A percentile compares a stretch with the other conserved stretches of the same genome.
These are phyloP conservation scores for Hypoxylon sp. DNA, from an alignment of 2,329 filamentous ascomycete genomes.

Conservation along the genomic window DNA sequence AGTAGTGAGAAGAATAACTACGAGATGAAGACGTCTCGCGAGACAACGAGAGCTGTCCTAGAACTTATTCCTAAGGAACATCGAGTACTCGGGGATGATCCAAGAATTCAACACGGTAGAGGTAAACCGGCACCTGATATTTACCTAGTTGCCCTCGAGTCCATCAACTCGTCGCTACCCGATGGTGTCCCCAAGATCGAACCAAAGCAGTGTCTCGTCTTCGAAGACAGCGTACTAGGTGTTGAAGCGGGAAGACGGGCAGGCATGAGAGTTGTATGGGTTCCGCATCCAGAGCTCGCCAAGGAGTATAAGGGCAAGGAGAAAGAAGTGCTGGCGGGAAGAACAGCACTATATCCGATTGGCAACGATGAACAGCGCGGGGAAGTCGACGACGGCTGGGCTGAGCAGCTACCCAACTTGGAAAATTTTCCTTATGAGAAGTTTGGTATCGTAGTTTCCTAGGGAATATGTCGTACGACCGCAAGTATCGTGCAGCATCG, in stretches of 20 bases:
- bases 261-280: constrained; percentile 81
- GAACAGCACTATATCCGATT: constrained; percentile 46
- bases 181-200: constrained; percentile 63
- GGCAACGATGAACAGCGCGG: constrained; percentile 54
- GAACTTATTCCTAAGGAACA: constrained; percentile 65
- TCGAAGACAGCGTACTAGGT: constrained; percentile 79
- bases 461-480: background rate
- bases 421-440: constrained; percentile 56
- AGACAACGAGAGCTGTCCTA: constrained; percentile 48
- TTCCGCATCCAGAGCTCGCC: constrained; percentile 71
- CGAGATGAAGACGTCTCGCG: constrained; percentile 67
- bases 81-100: constrained; percentile 75
- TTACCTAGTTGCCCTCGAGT: constrained; percentile 75
- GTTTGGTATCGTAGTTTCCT: constrained; percentile 51
- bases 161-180: constrained; percentile 69
- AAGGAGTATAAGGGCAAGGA: constrained; percentile 52
- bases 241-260: constrained; percentile 78
- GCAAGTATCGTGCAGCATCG: background rate
- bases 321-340: constrained; percentile 52
- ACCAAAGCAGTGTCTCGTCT: constrained; percentile 78
- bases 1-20: constrained; percentile 71
- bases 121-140: constrained; percentile 82
- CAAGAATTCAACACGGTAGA: constrained; percentile 69
- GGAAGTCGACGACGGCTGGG: constrained; percentile 56
- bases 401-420: constrained; percentile 53